Base-by-base conservation (phyloP, 2,329 filamentous ascomycete genomes). In the Chaetoscypha palmicola region DNA sequence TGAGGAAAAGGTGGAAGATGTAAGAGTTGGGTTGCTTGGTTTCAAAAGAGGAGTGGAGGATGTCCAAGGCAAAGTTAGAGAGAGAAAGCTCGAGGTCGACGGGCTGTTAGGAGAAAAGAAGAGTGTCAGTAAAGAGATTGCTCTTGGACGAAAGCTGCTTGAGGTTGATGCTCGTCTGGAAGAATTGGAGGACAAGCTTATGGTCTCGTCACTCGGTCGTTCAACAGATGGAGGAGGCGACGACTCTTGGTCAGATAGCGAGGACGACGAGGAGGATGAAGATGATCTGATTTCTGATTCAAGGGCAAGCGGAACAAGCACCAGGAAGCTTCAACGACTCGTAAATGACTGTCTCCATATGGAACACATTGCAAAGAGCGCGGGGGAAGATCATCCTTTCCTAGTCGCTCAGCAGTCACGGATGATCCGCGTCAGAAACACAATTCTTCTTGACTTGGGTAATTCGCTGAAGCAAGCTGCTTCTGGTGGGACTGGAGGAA, bases 1-100 rank as follows among this genome's bases (percentile, higher is more conserved):
- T 5, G 90, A 94, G 59, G 91, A 96, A 58, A 86, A 83, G 62
- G 83, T 96, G 1, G 90, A 94, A 61, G 88, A 94, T 59, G 83
- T 97, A 23, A 77, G 87, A 33, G 85, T 98, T 0, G 88, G 89
- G 0, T 66, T 98, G 43, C 64, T 97, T 48, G 88, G 88, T 0
- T 96, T 98, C 58, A 74, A 81, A 48, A 76, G 90, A 51, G 88
- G 92, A 40, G 77, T 96, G 1, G 81, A 86, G 52, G 81, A 81
- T 38, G 74, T 97, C 38, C 80, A 79, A 59, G 69, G 67, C 8
- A 74, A 73, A 14, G 85, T 96, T 0, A 68, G 70, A 5, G 72
- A 75, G 46, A 74, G 83, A 50, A 78, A 77, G 19, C 64, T 65
- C 16, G 82, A 91, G 54, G 76, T 89, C 1, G 69, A 70, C 28